phyloP scores from a whole-genome alignment of 2,329 filamentous ascomycete genomes.

The Fusarium sp. region DNA sequence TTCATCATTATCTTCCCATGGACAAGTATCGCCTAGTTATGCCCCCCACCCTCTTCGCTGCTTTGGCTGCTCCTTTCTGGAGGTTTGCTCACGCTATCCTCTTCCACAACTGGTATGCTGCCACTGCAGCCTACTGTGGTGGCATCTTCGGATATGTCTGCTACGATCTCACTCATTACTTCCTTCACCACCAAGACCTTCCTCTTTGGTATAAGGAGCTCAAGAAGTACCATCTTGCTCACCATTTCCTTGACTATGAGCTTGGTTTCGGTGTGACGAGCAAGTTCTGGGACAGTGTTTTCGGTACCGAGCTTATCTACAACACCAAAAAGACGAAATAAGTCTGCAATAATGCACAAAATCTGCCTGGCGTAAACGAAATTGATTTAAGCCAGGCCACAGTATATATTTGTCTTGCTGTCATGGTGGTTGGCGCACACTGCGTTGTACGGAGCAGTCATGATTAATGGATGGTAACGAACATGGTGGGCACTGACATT shows the following conservation, averaged over 20 bases:
- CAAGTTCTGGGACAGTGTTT: conserved; percentile 93
- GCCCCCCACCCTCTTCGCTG: conserved; percentile 89
- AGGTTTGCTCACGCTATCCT: conserved; percentile 87
- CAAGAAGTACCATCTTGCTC: conserved; percentile 97
- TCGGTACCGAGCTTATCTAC: conserved; percentile 82
- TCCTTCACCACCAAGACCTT: conserved; percentile 94
- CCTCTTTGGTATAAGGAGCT: conserved; percentile 89
- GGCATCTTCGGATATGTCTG: conserved; percentile 95
- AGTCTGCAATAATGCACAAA: conserved; percentile 8
- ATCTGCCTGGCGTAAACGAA: conserved; percentile 1
- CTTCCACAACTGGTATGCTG: conserved; percentile 86
- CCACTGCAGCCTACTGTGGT: conserved; percentile 83
- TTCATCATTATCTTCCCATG: conserved; percentile 99
- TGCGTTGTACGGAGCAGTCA: conserved; percentile 37
- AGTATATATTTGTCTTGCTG: conserved; percentile 36
- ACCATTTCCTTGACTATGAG: conserved; percentile 98
- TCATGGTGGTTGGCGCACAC: conserved; percentile 35
- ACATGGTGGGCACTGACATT: conserved; percentile 43
- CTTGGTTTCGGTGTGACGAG: conserved; percentile 97
- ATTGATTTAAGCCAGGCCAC: conserved; percentile 8
- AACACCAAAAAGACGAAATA: conserved; percentile 52
- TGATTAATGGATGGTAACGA: conserved; percentile 47
- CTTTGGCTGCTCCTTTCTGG: conserved; percentile 91
- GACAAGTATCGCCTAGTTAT: conserved; percentile 97
- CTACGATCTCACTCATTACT: conserved; percentile 99